Conservation (phyloP, 169 alveolate species). For the Plasmodium adleri region DNA sequence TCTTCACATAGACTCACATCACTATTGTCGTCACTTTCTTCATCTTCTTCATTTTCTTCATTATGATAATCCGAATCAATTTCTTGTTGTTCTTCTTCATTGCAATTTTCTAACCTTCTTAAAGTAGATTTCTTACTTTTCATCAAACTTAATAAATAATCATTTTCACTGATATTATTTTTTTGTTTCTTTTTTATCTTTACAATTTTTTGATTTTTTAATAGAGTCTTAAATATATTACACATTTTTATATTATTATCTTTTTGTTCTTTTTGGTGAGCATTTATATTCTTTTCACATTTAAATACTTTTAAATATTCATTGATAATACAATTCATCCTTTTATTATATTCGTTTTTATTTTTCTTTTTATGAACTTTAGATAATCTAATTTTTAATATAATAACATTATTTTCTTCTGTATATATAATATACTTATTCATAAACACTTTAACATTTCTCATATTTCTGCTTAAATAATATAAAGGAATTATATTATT, state of each 20-base stretch:
- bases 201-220: conserved; percentile 6
- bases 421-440: conserved; percentile 49
- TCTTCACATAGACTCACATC: background rate
- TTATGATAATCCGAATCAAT: background rate
- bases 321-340: conserved; percentile 1
- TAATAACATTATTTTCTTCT: conserved; percentile 16
- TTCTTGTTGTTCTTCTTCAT: background rate
- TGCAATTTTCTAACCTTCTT: background rate
- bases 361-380: background rate
- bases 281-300: no score
- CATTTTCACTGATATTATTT: conserved; percentile 24
- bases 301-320: no score
- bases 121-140: background rate
- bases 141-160: conserved; percentile 25
- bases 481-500: conserved; percentile 8
- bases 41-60: background rate
- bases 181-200: background rate
- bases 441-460: conserved; percentile 28
- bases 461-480: conserved; percentile 29
- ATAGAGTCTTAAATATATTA: conserved; percentile 22
- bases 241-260: background rate
- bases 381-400: conserved; percentile 24
- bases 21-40: background rate
- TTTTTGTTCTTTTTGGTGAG: no score
- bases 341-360: conserved; percentile 6